Evolutionary conservation across 169 alveolate species (phyloP), one percentile per base, ranked within the genome.

Genomic region (Plasmodium vivax): DNA sequence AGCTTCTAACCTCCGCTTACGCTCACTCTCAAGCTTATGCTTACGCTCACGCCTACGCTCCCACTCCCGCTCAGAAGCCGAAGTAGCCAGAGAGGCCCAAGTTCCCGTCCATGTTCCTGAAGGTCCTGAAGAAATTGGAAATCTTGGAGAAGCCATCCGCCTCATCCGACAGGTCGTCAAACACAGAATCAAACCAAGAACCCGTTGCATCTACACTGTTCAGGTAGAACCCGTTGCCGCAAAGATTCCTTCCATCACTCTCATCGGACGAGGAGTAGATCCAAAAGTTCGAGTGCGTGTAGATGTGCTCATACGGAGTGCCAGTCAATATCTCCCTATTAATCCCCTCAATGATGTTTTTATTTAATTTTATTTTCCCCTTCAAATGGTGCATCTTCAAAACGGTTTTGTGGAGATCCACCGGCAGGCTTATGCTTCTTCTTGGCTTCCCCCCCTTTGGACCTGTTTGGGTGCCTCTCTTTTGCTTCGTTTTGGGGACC

Each of bases 301-400:
- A 91, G 8, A 91, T 91, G 58, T 91, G 95, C 32, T 91, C 95
- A 68, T 91, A 91, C 23, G 95, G 92, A 14, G 92, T 91, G n/a
- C 81, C 84, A 45, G 45, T 91, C 84, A 91, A 74, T 51, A 91
- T 81, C 51, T 91, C 84, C 51, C 27, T 91, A 80, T 91, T 82
- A 68, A 91, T 91, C 36, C 85, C 95, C 30, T 80, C 92, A n/a
- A 91, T 82, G 23, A 91, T 91, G 30, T 91, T 91, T 82, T 82
- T 82, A 82, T 91, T 91, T 91, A 80, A 58, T 45, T 47, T 82
- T 91, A 91, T 91, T 47, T 91, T 91, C 38, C 75, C 74, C 83
- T 47, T 91, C 74, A 91, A 82, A 43, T 62, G 83, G 23, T 32
- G 38, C 41, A 91, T 51, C 47, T 38, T 80, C 27, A 91, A 68